Conservation (phyloP, 768 basidiomycete species). For the Boletus coccyginus region DNA sequence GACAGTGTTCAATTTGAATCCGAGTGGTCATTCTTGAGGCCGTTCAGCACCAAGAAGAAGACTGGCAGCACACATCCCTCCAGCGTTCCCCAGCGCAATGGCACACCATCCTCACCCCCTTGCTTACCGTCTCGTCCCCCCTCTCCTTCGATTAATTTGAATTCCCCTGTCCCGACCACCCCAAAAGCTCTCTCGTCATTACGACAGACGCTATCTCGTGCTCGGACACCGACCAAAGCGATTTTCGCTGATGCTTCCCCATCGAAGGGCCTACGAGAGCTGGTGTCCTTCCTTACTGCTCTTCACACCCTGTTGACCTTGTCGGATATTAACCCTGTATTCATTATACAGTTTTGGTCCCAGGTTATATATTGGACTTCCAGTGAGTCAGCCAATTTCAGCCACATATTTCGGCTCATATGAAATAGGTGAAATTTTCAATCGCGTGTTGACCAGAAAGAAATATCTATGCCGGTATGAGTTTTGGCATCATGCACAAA, state of each 20-base stretch:
- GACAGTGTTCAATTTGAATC: conserved; percentile 90
- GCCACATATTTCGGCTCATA: conserved; percentile 4
- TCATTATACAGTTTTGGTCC: conserved; percentile 90
- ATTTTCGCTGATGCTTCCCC: conserved; percentile 47
- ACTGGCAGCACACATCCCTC: conserved; percentile 22
- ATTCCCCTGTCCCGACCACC: conserved; percentile 42
- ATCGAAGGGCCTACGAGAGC: conserved; percentile 46
- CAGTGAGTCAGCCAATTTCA: conserved; percentile 51
- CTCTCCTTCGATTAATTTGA: conserved; percentile 48
- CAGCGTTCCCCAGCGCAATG: conserved; percentile 33
- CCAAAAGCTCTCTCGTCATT: conserved; percentile 65
- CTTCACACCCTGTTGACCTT: conserved; percentile 79
- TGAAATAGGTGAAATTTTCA: conserved; percentile 73
- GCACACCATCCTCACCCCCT: conserved; percentile 47
- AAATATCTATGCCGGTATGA: conserved; percentile 88
- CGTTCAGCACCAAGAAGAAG: conserved; percentile 67
- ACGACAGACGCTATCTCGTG: conserved; percentile 57
- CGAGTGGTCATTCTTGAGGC: conserved; percentile 89
- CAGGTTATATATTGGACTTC: conserved; percentile 99
- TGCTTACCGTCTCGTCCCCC: conserved; percentile 46
- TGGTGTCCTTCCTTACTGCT: conserved; percentile 81
- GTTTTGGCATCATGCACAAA: neutral
- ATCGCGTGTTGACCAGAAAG: conserved; percentile 84
- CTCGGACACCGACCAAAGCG: conserved; percentile 49
- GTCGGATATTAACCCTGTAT: conserved; percentile 86